A percentile compares a stretch with the other conserved stretches of the same genome.
phyloP scores from a whole-genome alignment of 2,329 filamentous ascomycete species.

The Fusarium humuli region DNA sequence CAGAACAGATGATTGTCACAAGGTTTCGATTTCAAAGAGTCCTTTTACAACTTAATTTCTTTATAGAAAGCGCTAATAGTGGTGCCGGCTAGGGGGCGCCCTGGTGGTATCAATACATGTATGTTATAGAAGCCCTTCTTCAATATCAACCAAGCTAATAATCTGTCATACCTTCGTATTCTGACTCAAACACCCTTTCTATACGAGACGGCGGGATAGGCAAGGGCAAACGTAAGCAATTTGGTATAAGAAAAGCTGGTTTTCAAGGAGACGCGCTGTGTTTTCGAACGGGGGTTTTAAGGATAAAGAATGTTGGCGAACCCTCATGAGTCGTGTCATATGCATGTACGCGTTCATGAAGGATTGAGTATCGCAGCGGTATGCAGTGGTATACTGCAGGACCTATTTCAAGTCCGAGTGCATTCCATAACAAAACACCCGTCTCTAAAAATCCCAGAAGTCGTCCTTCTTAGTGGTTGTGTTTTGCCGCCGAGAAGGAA shows the following conservation, averaged over 20 bases:
- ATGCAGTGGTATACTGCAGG: neutral
- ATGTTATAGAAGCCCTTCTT: neutral
- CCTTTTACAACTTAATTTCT: neutral
- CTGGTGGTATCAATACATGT: slow-evolving; percentile 20
- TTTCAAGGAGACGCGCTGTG: neutral
- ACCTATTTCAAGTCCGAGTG: neutral
- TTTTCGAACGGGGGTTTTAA: slow-evolving; percentile 22
- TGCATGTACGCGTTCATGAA: slow-evolving; percentile 15
- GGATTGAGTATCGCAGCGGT: neutral
- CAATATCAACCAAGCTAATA: neutral
- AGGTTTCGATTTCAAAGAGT: neutral
- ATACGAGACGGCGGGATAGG: slow-evolving; percentile 26
- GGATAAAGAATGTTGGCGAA: slow-evolving; percentile 17
- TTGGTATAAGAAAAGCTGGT: neutral
- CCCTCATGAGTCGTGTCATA: slow-evolving; percentile 22
- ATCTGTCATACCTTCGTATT: slow-evolving; percentile 14
- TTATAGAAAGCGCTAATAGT: neutral
- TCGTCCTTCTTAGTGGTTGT: slow-evolving; percentile 54
- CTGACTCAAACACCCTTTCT: slow-evolving; percentile 15
- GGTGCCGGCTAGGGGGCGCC: slow-evolving; percentile 23
- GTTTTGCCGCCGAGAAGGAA: slow-evolving; percentile 50
- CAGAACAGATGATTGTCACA: neutral
- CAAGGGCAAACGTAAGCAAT: slow-evolving; percentile 16
- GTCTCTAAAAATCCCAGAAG: slow-evolving; percentile 62
- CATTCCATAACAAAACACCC: slow-evolving; percentile 14